These are phyloP conservation scores for Trebouxia sp. DNA, from an alignment of 139 green algal genomes.

Conservation along the genomic window DNA sequence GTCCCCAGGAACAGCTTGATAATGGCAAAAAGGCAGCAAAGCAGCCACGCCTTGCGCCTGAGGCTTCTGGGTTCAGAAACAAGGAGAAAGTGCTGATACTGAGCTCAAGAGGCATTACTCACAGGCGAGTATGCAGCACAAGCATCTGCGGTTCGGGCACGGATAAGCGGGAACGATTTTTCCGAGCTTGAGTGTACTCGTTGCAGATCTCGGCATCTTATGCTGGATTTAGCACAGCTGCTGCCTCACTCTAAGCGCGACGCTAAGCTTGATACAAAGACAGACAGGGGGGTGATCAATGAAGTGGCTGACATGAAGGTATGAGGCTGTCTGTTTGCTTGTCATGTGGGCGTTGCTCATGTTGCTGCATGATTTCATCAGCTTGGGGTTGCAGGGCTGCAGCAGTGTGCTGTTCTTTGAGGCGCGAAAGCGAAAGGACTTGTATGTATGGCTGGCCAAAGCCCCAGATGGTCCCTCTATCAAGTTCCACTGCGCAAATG, in stretches of 20 bases:
- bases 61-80: conserved; percentile 64
- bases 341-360: not conserved
- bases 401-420: conserved; percentile 94
- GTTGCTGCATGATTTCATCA: too few relatives aligned
- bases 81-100: conserved; percentile 92
- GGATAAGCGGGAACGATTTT: too few relatives aligned
- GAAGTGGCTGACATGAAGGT: conserved; percentile 95
- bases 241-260: conserved; percentile 97
- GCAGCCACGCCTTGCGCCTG: not conserved
- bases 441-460: conserved; percentile 97
- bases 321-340: not conserved
- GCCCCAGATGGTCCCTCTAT: conserved; percentile 84
- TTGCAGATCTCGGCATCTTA: conserved; percentile 89
- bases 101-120: conserved; percentile 77
- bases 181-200: not conserved
- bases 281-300: conserved; percentile 83
- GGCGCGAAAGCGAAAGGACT: conserved; percentile 91
- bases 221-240: conserved; percentile 88
- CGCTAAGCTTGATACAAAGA: conserved; percentile 96
- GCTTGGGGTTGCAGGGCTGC: conserved; percentile 67
- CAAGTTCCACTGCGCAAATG: conserved; percentile 94
- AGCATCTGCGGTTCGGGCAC: too few relatives aligned
- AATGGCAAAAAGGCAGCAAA: not conserved
- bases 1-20: not conserved
- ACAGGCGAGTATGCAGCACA: conserved; percentile 45